These are phyloP conservation scores for Microcyclospora tardicrescens DNA, from an alignment of 2,329 filamentous ascomycete genomes.

Conservation along the genomic window DNA sequence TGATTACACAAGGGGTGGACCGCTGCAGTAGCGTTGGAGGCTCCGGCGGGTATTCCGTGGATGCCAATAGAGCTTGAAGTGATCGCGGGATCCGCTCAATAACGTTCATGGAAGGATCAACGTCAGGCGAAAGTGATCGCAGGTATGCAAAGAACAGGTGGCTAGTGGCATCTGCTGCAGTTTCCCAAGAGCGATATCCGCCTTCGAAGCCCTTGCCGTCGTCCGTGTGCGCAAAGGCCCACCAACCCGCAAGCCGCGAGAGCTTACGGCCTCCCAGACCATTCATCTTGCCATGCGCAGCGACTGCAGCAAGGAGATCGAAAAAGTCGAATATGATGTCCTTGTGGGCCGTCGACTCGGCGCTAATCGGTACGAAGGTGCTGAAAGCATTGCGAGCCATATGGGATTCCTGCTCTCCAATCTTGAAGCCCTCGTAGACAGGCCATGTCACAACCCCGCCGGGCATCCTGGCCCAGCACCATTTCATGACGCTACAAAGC, in stretches of 20 bases:
- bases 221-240: slow-evolving; percentile 89
- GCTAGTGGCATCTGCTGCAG: slow-evolving; percentile 87
- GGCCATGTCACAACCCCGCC: slow-evolving; percentile 95
- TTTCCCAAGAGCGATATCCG: slow-evolving; percentile 79
- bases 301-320: slow-evolving; percentile 78
- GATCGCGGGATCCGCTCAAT: slow-evolving; percentile 83
- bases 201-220: slow-evolving; percentile 85
- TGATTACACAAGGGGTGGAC: slow-evolving; percentile 76
- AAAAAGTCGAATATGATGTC: slow-evolving; percentile 95
- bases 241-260: slow-evolving; percentile 93
- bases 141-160: slow-evolving; percentile 98
- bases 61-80: slow-evolving; percentile 76
- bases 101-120: slow-evolving; percentile 52
- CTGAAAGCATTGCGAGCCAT: slow-evolving; percentile 88
- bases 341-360: slow-evolving; percentile 72
- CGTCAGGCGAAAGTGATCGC: slow-evolving; percentile 74
- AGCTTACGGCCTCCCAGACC: slow-evolving; percentile 87
- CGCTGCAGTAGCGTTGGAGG: slow-evolving; percentile 63
- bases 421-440: slow-evolving; percentile 88
- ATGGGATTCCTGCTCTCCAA: slow-evolving; percentile 86
- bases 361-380: slow-evolving; percentile 88
- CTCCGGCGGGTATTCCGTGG: slow-evolving; percentile 87
- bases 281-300: slow-evolving; percentile 85
- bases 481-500: slow-evolving; percentile 86
- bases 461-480: slow-evolving; percentile 90